These are phyloP conservation scores for Fusarium guadeloupense DNA, from an alignment of 2,329 filamentous ascomycete genomes.

Conservation along the genomic window DNA sequence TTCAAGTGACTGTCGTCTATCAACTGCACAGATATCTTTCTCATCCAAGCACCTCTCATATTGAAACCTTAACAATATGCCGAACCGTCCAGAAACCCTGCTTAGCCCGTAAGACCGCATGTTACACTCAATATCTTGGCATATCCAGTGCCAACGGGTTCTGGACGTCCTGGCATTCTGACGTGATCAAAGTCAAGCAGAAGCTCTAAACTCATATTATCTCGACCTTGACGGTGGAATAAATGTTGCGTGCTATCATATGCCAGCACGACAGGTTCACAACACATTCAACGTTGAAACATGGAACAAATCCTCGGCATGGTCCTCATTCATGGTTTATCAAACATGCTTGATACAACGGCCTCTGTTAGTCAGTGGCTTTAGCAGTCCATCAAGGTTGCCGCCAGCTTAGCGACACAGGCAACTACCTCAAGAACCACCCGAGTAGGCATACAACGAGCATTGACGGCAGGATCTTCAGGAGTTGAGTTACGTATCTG, in stretches of 20 bases:
- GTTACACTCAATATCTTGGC: slow-evolving; percentile 1
- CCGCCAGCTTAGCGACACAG: slow-evolving; percentile 8
- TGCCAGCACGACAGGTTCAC: background rate
- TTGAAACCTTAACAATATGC: slow-evolving; percentile 15
- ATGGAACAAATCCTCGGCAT: background rate
- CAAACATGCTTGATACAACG: background rate
- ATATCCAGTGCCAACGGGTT: slow-evolving; percentile 3
- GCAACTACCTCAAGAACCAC: background rate
- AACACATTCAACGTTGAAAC: slow-evolving; percentile 7
- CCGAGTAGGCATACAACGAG: background rate
- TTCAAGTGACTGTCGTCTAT: background rate
- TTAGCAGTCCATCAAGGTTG: slow-evolving; percentile 1
- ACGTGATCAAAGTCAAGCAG: background rate
- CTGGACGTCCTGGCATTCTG: background rate
- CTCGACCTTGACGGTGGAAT: slow-evolving; percentile 27
- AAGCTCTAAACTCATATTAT: slow-evolving; percentile 2
- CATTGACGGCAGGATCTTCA: slow-evolving; percentile 1
- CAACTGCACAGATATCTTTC: background rate
- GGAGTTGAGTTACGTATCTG: slow-evolving; percentile 5
- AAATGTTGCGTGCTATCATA: background rate
- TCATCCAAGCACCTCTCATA: slow-evolving; percentile 9
- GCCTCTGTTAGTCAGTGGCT: slow-evolving; percentile 8
- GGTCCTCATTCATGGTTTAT: background rate
- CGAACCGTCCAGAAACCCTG: slow-evolving; percentile 12
- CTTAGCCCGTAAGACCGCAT: slow-evolving; percentile 3